Conservation (phyloP, 805 yeast genomes). For the Sugiyamaella smithiae region DNA sequence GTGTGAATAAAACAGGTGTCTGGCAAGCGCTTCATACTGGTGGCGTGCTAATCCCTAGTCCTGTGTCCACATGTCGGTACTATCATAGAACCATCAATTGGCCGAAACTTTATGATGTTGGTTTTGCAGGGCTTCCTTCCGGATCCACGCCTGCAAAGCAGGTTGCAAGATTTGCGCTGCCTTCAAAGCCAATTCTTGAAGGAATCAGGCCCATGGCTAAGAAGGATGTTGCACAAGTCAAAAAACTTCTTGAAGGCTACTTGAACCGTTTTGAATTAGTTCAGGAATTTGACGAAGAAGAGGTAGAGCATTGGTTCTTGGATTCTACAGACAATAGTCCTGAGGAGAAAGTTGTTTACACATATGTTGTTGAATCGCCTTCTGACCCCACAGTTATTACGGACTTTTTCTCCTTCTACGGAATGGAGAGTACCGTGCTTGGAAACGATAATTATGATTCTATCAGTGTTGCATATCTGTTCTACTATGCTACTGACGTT, state of each 20-base stretch:
- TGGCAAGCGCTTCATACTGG: constrained; percentile 98
- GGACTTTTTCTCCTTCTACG: constrained; percentile 86
- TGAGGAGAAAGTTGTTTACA: constrained; percentile 56
- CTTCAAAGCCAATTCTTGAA: constrained; percentile 45
- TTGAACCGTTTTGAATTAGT: constrained; percentile 69
- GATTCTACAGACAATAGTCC: constrained; percentile 43
- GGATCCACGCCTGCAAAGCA: constrained; percentile 63
- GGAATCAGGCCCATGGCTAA: constrained; percentile 59
- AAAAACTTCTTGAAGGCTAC: constrained; percentile 55
- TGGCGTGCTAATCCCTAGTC: constrained; percentile 89
- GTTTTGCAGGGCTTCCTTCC: constrained; percentile 78
- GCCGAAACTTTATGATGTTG: constrained; percentile 85
- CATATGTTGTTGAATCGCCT: constrained; percentile 67
- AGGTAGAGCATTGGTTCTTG: constrained; percentile 78
- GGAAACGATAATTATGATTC: constrained; percentile 57
- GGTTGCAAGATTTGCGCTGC: constrained; percentile 60
- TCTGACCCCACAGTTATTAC: constrained; percentile 56
- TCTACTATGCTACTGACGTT: constrained; percentile 72
- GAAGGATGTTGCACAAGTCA: constrained; percentile 65
- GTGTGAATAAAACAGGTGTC: constrained; percentile 77
- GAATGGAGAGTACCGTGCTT: constrained; percentile 82
- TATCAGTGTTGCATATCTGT: constrained; percentile 82
- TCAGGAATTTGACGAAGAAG: constrained; percentile 66
- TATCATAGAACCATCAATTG: constrained; percentile 93
- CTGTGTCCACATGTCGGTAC: constrained; percentile 82